Conservation (phyloP, 2,329 filamentous ascomycete genomes). For the Fonsecaea erecta region DNA sequence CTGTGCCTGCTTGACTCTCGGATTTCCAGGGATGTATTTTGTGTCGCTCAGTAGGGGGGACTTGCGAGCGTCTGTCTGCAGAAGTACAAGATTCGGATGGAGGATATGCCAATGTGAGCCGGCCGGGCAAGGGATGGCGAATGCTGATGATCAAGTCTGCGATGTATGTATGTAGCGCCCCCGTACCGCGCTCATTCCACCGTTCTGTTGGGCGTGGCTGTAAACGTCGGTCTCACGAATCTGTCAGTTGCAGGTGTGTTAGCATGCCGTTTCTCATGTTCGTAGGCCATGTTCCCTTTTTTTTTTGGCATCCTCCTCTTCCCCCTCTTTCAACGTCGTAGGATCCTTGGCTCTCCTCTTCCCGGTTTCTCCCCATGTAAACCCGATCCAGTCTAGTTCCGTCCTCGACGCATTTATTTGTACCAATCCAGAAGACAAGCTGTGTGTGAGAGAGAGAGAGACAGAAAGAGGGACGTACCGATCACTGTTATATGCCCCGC, state of each 20-base stretch:
- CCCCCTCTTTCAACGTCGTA: neutral
- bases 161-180: neutral
- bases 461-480: constrained; percentile 59
- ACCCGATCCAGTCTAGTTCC: neutral
- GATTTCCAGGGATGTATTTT: neutral
- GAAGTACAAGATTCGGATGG: neutral
- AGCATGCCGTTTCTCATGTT: neutral
- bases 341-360: neutral
- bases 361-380: too few species aligned
- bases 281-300: neutral
- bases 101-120: neutral
- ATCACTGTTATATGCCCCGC: constrained; percentile 85
- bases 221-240: constrained; percentile 81
- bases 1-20: neutral
- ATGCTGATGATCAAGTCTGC: neutral
- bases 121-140: neutral
- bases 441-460: neutral
- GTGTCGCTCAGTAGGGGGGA: neutral
- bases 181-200: constrained; percentile 63
- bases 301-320: neutral
- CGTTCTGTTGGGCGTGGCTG: constrained; percentile 68
- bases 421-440: neutral
- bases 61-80: neutral
- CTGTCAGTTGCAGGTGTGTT: constrained; percentile 49
- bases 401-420: neutral